Conservation (phyloP, 352 stramenopile species). For the Thraustochytrium striatum region DNA sequence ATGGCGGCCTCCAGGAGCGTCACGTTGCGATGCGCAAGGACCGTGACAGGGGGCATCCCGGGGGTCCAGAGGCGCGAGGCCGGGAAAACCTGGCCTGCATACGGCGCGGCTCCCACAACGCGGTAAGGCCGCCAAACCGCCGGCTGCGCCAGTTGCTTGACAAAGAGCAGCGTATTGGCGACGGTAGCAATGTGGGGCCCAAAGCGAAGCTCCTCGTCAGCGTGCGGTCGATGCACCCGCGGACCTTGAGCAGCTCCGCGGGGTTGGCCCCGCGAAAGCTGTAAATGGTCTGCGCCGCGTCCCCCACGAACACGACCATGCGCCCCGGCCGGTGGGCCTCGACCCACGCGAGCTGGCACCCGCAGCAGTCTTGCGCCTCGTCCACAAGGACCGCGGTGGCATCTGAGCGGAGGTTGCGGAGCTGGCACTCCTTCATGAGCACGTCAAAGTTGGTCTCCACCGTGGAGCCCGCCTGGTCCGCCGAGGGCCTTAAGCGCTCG, state of each 20-base stretch:
- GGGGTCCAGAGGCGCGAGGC: not conserved
- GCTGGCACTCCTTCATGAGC: not conserved
- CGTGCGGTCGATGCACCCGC: slow-evolving; percentile 40
- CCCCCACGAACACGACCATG: slow-evolving; percentile 1
- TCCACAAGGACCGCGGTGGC: not conserved
- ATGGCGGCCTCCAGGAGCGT: not conserved
- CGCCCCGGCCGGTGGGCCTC: not conserved
- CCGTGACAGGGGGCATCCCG: not conserved
- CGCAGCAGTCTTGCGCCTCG: slow-evolving; percentile 22
- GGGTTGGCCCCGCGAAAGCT: slow-evolving; percentile 18
- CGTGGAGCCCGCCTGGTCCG: too few relatives aligned
- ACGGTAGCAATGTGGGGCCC: slow-evolving; percentile 54
- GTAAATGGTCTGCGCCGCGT: slow-evolving; percentile 32
- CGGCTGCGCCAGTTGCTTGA: slow-evolving; percentile 50
- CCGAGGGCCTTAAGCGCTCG: too few relatives aligned
- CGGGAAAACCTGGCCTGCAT: not conserved
- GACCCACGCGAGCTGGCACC: not conserved
- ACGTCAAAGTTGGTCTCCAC: slow-evolving; percentile 7
- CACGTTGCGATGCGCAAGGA: not conserved
- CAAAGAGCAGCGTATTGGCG: slow-evolving; percentile 57
- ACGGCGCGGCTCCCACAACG: slow-evolving; percentile 43
- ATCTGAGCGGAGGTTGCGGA: not conserved
- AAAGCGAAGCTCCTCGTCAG: slow-evolving; percentile 58
- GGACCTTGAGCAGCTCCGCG: not conserved
- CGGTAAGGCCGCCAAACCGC: slow-evolving; percentile 54